These are phyloP conservation scores for Hygrophila difformis DNA, from an alignment of 257 asterid species.

Conservation along the genomic window DNA sequence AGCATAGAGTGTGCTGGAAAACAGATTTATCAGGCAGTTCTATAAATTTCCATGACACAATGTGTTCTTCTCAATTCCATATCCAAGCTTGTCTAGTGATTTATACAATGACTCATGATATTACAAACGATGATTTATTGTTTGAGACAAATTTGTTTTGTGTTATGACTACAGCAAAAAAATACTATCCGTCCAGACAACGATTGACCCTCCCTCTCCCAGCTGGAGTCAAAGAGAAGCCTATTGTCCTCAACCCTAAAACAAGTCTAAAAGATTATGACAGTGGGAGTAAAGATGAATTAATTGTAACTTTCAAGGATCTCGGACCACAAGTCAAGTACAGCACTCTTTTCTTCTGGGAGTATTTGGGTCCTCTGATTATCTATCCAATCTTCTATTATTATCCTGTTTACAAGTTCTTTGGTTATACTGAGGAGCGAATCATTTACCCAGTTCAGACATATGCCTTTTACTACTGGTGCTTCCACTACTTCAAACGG, in stretches of 20 bases:
- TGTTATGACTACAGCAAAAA: constrained; percentile 69
- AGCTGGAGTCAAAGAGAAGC: constrained; percentile 71
- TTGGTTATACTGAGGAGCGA: constrained; percentile 68
- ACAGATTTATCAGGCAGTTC: no score
- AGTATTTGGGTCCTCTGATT: constrained; percentile 85
- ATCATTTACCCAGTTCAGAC: constrained; percentile 74
- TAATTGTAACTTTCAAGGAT: constrained; percentile 82
- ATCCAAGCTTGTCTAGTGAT: no score
- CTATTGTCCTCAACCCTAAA: constrained; percentile 54
- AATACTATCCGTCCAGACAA: constrained; percentile 81
- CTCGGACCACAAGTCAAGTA: constrained; percentile 86
- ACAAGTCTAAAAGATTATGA: constrained; percentile 72
- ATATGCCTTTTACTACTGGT: constrained; percentile 89
- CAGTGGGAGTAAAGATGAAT: constrained; percentile 39
- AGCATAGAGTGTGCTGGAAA: no score
- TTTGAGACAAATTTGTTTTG: no score
- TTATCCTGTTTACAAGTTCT: constrained; percentile 48
- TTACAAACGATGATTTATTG: no score
- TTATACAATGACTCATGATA: no score
- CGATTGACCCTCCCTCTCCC: constrained; percentile 72
- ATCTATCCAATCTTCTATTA: constrained; percentile 78
- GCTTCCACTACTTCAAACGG: constrained; percentile 88
- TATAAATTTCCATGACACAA: no score
- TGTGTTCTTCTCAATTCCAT: no score
- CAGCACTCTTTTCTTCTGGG: constrained; percentile 90